Conservation (phyloP, 2,329 filamentous ascomycete species). For the Aureobasidium sp. region DNA sequence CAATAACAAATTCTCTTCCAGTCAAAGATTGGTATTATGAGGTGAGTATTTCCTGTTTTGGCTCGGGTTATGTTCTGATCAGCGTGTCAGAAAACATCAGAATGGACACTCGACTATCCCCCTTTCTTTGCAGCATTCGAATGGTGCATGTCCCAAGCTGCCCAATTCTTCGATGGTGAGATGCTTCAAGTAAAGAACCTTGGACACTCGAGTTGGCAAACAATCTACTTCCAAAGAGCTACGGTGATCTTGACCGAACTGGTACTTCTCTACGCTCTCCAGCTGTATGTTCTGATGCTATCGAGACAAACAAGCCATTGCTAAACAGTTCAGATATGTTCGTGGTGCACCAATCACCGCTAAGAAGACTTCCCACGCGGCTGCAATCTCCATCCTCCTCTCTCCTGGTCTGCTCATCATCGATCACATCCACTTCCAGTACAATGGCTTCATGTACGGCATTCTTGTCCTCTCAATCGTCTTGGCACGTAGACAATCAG, state of each 20-base stretch:
- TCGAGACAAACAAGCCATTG: not conserved
- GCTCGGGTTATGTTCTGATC: constrained; percentile 10
- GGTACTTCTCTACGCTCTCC: constrained; percentile 72
- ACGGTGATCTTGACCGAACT: constrained; percentile 83
- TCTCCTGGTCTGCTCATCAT: constrained; percentile 94
- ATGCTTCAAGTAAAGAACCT: constrained; percentile 79
- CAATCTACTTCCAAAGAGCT: constrained; percentile 84
- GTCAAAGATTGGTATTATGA: constrained; percentile 92
- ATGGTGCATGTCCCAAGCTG: constrained; percentile 78
- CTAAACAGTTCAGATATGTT: constrained; percentile 54
- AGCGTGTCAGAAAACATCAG: constrained; percentile 63
- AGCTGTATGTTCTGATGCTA: constrained; percentile 45
- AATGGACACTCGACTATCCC: constrained; percentile 99
- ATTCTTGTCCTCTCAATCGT: constrained; percentile 80
- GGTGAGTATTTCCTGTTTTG: constrained; percentile 21
- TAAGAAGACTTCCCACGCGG: constrained; percentile 74
- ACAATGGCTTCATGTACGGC: constrained; percentile 95
- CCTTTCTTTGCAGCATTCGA: constrained; percentile 98
- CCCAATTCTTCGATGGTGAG: constrained; percentile 64
- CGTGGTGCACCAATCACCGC: constrained; percentile 56
- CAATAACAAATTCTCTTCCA: constrained; percentile 84
- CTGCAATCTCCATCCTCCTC: constrained; percentile 78
- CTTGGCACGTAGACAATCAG: constrained; percentile 65
- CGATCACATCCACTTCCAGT: constrained; percentile 98
- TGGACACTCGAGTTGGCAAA: constrained; percentile 85